Evolutionary conservation across 352 stramenopile genomes (phyloP).

Genomic region (Pythium sukuiense): DNA sequence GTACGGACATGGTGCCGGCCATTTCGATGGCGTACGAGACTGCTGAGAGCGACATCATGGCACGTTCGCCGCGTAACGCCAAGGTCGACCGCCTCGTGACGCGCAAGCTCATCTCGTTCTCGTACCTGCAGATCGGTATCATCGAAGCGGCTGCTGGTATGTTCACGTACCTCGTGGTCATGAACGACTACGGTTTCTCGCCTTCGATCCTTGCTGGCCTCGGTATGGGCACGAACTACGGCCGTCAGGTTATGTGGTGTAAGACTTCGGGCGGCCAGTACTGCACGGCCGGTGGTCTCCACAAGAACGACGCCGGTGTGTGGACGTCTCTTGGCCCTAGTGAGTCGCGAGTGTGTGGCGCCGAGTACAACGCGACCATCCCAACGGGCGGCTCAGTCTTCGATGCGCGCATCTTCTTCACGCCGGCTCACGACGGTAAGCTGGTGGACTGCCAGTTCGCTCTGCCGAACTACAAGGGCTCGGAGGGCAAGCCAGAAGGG

Average conservation of each 20-base stretch:
- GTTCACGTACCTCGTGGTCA: slow-evolving; percentile 86
- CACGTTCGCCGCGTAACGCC: slow-evolving; percentile 71
- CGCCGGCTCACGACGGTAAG: slow-evolving; percentile 57
- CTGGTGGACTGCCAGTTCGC: slow-evolving; percentile 84
- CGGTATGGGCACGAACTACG: slow-evolving; percentile 79
- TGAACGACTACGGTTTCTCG: slow-evolving; percentile 89
- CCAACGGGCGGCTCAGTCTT: slow-evolving; percentile 61
- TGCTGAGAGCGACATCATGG: slow-evolving; percentile 88
- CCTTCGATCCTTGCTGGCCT: slow-evolving; percentile 80
- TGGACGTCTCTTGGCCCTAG: slow-evolving; percentile 36
- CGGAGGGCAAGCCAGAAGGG: slow-evolving; percentile 29
- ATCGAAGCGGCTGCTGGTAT: slow-evolving; percentile 87
- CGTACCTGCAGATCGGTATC: slow-evolving; percentile 88
- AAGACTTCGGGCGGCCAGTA: slow-evolving; percentile 60
- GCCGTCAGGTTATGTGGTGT: slow-evolving; percentile 87
- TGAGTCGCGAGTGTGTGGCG: slow-evolving; percentile 34
- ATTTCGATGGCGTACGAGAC: slow-evolving; percentile 93
- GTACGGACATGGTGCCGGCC: slow-evolving; percentile 91
- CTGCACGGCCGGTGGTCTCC: slow-evolving; percentile 67
- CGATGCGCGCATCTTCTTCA: slow-evolving; percentile 81
- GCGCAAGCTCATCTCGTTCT: slow-evolving; percentile 87
- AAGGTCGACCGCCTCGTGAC: slow-evolving; percentile 88
- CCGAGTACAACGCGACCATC: slow-evolving; percentile 50
- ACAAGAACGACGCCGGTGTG: slow-evolving; percentile 36
- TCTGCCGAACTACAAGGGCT: slow-evolving; percentile 66